Evolutionary conservation across 176 grass and related monocot species (phyloP), one percentile per base, ranked within the genome.

Genomic region (Coix lacrymajobi): DNA sequence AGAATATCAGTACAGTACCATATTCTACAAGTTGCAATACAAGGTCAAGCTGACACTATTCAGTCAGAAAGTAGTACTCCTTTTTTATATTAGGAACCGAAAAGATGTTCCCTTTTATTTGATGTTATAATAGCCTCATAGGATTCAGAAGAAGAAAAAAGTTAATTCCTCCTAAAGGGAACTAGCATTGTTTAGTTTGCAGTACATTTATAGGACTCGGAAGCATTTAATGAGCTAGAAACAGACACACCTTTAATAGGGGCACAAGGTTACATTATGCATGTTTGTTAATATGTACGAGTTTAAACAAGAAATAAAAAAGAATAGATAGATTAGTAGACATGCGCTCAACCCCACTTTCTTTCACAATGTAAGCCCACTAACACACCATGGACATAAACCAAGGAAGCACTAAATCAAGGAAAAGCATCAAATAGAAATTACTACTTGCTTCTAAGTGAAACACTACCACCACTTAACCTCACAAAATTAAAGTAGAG

Each of bases 21-120:
- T 43, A 82, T 62, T 63, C 80, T 85, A 74, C 75, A 63, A 45
- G 57, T 78, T 17, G 3, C 22, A 34, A 85, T 61, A 70, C 17
- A 78, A 71, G 83, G 15, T 64, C 68, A 64, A 79, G 49, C 66
- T 62, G 40, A 6, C 6, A 58, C 22, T 48, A 84, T 46, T 46
- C 37, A 69, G 22, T 67, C 62, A 73, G 13, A 80, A 70, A 25
- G 17, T 4, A 19, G 3, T 7, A 62, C 7, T 19, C 13, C 22
- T 36, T 62, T 41, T 7, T 32, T 10, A 37, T 39, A 34, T n/a
- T 66, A 69, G 22, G 37, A 69, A 69, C 7, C 11, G 2, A 41
- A 67, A 67, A 37, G 19, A 20, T 36, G 33, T n/a, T 40, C 36
- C 57, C 11, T 25, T 69, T 69, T 69, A 39, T 39, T 38, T 65